These are phyloP conservation scores for Candolleomyces efflorescens DNA, from an alignment of 768 basidiomycete species.

Conservation along the genomic window DNA sequence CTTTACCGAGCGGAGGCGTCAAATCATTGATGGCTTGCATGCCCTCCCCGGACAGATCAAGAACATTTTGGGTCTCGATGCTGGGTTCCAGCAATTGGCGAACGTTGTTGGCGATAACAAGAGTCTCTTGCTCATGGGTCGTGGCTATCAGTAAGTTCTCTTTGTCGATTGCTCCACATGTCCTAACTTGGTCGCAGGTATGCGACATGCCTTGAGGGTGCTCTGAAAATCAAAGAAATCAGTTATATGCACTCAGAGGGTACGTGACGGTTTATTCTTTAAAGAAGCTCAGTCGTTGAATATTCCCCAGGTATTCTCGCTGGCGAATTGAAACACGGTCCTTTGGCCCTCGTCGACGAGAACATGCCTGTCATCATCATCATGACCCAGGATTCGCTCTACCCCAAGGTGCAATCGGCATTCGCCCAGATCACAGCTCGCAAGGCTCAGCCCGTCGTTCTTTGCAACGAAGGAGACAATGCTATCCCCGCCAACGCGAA, in stretches of 20 bases:
- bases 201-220: constrained; percentile 97
- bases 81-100: constrained; percentile 74
- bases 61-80: constrained; percentile 77
- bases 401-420: constrained; percentile 97
- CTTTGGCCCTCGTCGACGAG: constrained; percentile 95
- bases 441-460: constrained; percentile 91
- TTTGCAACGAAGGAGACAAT: constrained; percentile 91
- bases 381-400: constrained; percentile 98
- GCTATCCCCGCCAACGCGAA: constrained; percentile 69
- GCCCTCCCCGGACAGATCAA: constrained; percentile 88
- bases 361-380: constrained; percentile 99
- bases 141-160: constrained; percentile 85
- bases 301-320: constrained; percentile 77
- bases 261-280: constrained; percentile 17
- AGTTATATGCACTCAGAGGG: constrained; percentile 88
- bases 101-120: constrained; percentile 77
- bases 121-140: constrained; percentile 92
- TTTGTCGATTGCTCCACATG: neutral
- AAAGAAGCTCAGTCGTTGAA: constrained; percentile 2
- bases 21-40: constrained; percentile 92
- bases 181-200: constrained; percentile 40
- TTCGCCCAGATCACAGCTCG: constrained; percentile 97
- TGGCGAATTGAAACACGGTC: constrained; percentile 98
- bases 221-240: constrained; percentile 99
- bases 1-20: constrained; percentile 81